Percentiles rank a stretch among this genome's conserved stretches.
Evolutionary conservation across 2,329 filamentous ascomycete genomes (phyloP).

Genomic region (Eutypa lata): DNA sequence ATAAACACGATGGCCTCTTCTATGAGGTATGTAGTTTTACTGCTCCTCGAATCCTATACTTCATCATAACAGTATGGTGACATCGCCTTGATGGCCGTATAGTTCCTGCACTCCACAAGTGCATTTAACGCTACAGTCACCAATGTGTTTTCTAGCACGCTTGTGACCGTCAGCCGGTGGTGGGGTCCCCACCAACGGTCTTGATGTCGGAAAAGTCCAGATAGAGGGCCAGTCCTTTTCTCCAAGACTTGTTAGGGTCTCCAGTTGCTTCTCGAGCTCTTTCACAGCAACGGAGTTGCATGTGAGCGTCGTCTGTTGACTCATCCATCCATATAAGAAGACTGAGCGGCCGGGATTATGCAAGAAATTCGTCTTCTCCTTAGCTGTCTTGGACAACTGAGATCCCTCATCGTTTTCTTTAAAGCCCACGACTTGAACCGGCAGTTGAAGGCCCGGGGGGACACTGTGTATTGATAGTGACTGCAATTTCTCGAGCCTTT

Average conservation of each 20-base stretch:
- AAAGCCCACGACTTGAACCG: conserved; percentile 54
- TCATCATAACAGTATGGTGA: conserved; percentile 9
- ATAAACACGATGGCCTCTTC: too few relatives aligned
- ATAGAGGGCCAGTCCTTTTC: conserved; percentile 27
- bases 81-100: conserved; percentile 13
- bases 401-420: conserved; percentile 30
- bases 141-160: conserved; percentile 25
- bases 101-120: conserved; percentile 25
- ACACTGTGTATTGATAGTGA: conserved; percentile 35
- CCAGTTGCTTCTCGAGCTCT: conserved; percentile 52
- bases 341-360: conserved; percentile 58
- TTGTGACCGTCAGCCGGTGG: conserved; percentile 14
- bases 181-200: conserved; percentile 26
- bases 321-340: conserved; percentile 69
- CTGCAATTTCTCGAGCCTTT: conserved; percentile 28
- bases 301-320: conserved; percentile 63
- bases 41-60: too few relatives aligned
- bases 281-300: conserved; percentile 67
- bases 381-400: conserved; percentile 25
- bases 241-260: conserved; percentile 17
- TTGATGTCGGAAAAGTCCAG: conserved; percentile 27
- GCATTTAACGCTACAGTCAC: conserved; percentile 25
- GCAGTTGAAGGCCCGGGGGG: conserved; percentile 43
- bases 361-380: conserved; percentile 34
- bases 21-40: too few relatives aligned